Conservation (phyloP, 495 filamentous ascomycete species). For the Hypomontagnella submonticulosa region DNA sequence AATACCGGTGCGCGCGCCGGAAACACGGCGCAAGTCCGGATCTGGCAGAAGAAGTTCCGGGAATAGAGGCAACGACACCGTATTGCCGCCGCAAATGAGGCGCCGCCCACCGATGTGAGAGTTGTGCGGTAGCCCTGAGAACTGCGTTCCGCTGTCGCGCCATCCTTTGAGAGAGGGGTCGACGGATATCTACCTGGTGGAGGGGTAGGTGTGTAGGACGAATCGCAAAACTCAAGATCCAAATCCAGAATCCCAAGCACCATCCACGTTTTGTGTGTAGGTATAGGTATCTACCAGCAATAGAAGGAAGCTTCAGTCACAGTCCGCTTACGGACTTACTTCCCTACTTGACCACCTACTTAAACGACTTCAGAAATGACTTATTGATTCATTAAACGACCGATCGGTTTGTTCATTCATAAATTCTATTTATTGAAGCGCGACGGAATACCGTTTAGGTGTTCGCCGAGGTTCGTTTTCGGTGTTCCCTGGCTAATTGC, state of each 20-base stretch:
- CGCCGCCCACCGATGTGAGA: slow-evolving; percentile 39
- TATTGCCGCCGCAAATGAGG: slow-evolving; percentile 34
- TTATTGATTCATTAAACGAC: not conserved
- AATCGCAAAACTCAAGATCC: not conserved
- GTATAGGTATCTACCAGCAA: no score
- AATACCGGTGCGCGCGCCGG: slow-evolving; percentile 24
- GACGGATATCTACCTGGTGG: no score
- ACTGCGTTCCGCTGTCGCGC: slow-evolving; percentile 32
- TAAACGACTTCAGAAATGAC: no score
- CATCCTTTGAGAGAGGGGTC: slow-evolving; percentile 29
- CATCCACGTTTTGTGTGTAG: slow-evolving; percentile 7
- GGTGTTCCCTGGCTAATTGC: slow-evolving; percentile 17
- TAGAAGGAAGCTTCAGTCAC: no score
- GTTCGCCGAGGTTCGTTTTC: slow-evolving; percentile 37
- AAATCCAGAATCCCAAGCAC: not conserved
- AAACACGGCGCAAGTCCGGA: slow-evolving; percentile 7
- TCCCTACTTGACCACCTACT: slow-evolving; percentile 4
- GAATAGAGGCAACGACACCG: not conserved
- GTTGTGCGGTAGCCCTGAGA: slow-evolving; percentile 32
- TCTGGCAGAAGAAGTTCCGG: not conserved
- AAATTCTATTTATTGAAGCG: slow-evolving; percentile 29
- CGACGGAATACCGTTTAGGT: slow-evolving; percentile 24
- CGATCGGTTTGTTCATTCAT: slow-evolving; percentile 10
- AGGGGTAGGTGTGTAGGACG: slow-evolving; percentile 4
- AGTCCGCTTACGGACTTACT: not conserved